phyloP scores from a whole-genome alignment of 441 rosid species.

The Populus hybrid region DNA sequence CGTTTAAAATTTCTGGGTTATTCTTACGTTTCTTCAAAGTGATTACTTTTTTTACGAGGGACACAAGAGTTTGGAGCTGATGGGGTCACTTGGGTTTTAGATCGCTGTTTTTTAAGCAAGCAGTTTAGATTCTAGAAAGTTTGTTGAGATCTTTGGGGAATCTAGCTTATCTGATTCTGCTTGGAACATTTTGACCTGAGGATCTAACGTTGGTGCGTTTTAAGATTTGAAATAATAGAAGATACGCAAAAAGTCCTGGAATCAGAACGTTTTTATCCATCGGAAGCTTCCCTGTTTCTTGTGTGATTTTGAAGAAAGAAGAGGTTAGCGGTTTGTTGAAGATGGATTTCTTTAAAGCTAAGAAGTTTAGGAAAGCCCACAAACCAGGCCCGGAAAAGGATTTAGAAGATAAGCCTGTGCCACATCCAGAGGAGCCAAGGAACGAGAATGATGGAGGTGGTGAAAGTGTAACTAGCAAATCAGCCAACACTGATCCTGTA shows the following conservation, averaged over 20 bases:
- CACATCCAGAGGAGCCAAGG: conserved; percentile 44
- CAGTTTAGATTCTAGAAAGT: conserved; percentile 1
- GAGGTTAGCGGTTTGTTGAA: conserved; percentile 11
- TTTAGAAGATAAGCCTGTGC: conserved; percentile 44
- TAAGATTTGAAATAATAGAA: not conserved
- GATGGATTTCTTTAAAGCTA: conserved; percentile 80
- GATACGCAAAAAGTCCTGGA: not conserved
- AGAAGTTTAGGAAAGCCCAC: conserved; percentile 57
- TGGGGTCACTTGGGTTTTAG: not conserved
- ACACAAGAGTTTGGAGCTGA: not conserved
- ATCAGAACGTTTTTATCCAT: not conserved
- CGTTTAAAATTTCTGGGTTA: not conserved
- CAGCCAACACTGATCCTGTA: conserved; percentile 29
- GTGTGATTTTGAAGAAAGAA: conserved; percentile 21
- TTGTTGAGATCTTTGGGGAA: conserved; percentile 20
- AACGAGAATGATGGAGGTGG: conserved; percentile 32
- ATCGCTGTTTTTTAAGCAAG: not conserved
- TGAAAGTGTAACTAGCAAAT: conserved; percentile 30
- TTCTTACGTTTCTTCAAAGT: conserved; percentile 1
- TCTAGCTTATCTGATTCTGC: not conserved
- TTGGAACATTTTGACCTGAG: conserved; percentile 11
- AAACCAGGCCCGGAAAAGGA: conserved; percentile 46
- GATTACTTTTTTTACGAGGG: not conserved
- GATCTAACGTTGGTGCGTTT: not conserved
- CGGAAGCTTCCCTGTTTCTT: not conserved